A percentile compares a stretch with the other conserved stretches of the same genome.
phyloP scores from a whole-genome alignment of 345 rosid species.

The Sisymbrium altissimum region DNA sequence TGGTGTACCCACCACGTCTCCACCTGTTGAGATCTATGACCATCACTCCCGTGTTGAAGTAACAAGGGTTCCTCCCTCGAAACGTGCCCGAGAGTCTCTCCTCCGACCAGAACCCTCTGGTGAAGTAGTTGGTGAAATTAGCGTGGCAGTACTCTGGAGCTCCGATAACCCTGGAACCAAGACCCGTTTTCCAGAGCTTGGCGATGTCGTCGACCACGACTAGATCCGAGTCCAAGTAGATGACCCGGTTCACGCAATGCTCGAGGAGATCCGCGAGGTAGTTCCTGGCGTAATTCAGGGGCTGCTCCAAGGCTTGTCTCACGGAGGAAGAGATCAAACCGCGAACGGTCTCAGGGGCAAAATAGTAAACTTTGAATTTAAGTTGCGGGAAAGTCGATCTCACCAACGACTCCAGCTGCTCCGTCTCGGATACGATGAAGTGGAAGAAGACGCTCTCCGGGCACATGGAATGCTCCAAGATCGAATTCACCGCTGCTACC shows the following conservation, averaged over 20 bases:
- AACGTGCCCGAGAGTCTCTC: constrained; percentile 48
- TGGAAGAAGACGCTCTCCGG: constrained; percentile 74
- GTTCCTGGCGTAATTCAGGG: constrained; percentile 72
- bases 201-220: constrained; percentile 66
- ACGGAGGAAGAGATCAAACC: constrained; percentile 67
- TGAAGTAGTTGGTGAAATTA: constrained; percentile 72
- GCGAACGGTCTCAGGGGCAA: constrained; percentile 60
- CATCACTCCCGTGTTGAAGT: constrained; percentile 87
- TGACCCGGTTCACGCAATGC: constrained; percentile 64
- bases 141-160: constrained; percentile 92
- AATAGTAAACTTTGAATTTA: constrained; percentile 58
- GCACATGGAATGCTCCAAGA: constrained; percentile 58
- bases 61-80: constrained; percentile 52
- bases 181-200: constrained; percentile 53
- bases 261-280: constrained; percentile 74
- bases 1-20: constrained; percentile 63
- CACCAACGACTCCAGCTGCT: constrained; percentile 49
- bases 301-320: constrained; percentile 79
- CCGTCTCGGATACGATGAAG: constrained; percentile 52
- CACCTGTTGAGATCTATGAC: constrained; percentile 68
- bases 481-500: constrained; percentile 69
- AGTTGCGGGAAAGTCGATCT: constrained; percentile 57
- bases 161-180: constrained; percentile 52
- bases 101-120: constrained; percentile 58
- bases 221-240: constrained; percentile 74